Percentiles rank a stretch among this genome's conserved stretches.
phyloP scores from a whole-genome alignment of 495 filamentous ascomycete species.

The Aspergillus avenaceus region DNA sequence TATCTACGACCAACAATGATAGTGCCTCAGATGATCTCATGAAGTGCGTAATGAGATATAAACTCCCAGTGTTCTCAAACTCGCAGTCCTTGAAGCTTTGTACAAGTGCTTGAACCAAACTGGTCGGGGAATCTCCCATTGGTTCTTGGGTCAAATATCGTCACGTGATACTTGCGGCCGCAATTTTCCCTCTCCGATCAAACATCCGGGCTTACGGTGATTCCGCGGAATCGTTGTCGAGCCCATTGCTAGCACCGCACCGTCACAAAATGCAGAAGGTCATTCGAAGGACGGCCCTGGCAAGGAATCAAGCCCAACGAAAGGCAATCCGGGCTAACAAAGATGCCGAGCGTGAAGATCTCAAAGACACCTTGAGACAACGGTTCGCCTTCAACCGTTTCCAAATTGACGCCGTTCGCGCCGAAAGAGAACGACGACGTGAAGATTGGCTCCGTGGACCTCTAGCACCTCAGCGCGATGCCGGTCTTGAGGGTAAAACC shows the following conservation, averaged over 20 bases:
- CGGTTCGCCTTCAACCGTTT: slow-evolving; percentile 30
- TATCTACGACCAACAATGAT: no score
- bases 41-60: no score
- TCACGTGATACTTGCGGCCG: slow-evolving; percentile 23
- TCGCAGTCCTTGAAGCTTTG: no score
- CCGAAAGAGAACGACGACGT: slow-evolving; percentile 32
- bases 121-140: slow-evolving; percentile 5
- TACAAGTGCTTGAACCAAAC: background rate
- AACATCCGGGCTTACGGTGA: slow-evolving; percentile 10
- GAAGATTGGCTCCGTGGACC: slow-evolving; percentile 77
- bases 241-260: slow-evolving; percentile 30
- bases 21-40: no score
- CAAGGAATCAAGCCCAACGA: slow-evolving; percentile 56
- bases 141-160: background rate
- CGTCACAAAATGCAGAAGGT: slow-evolving; percentile 67
- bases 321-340: slow-evolving; percentile 42
- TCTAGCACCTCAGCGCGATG: slow-evolving; percentile 68
- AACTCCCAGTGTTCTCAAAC: no score
- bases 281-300: slow-evolving; percentile 61
- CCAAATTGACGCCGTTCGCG: slow-evolving; percentile 25
- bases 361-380: slow-evolving; percentile 29
- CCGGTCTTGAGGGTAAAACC: slow-evolving; percentile 39
- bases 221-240: slow-evolving; percentile 12
- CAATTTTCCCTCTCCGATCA: slow-evolving; percentile 34
- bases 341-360: slow-evolving; percentile 27